Conservation (phyloP, 1,284 basidiomycete species). For the Puccinia hordei region DNA sequence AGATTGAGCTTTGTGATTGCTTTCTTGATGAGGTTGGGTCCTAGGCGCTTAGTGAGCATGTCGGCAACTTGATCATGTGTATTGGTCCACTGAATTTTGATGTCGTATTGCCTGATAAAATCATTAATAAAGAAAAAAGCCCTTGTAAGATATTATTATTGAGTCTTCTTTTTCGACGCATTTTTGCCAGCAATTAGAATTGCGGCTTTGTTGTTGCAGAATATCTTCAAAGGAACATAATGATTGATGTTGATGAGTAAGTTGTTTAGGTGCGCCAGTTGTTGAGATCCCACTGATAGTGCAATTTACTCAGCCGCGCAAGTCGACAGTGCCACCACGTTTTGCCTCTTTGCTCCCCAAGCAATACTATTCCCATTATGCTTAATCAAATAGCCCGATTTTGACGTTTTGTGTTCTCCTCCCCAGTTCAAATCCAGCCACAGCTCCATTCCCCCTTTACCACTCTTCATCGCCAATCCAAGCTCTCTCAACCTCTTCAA, state of each 20-base stretch:
- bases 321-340: slow-evolving; percentile 1
- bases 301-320: slow-evolving; percentile 18
- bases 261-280: neutral
- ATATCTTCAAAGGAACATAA: neutral
- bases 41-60: neutral
- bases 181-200: neutral
- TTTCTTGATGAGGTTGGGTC: neutral
- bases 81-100: neutral
- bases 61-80: neutral
- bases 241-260: neutral
- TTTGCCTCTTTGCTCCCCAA: slow-evolving; percentile 21
- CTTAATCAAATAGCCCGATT: slow-evolving; percentile 1
- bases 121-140: slow-evolving; percentile 21
- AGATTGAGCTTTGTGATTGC: neutral
- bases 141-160: neutral
- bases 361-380: slow-evolving; percentile 2
- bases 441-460: neutral
- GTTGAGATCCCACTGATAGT: neutral
- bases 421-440: slow-evolving; percentile 34
- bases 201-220: slow-evolving; percentile 16
- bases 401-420: slow-evolving; percentile 18
- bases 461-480: neutral
- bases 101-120: neutral
- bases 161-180: slow-evolving; percentile 8
- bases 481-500: neutral